phyloP scores from a whole-genome alignment of 1,284 basidiomycete genomes.

The Sphaerobolus stellatus region DNA sequence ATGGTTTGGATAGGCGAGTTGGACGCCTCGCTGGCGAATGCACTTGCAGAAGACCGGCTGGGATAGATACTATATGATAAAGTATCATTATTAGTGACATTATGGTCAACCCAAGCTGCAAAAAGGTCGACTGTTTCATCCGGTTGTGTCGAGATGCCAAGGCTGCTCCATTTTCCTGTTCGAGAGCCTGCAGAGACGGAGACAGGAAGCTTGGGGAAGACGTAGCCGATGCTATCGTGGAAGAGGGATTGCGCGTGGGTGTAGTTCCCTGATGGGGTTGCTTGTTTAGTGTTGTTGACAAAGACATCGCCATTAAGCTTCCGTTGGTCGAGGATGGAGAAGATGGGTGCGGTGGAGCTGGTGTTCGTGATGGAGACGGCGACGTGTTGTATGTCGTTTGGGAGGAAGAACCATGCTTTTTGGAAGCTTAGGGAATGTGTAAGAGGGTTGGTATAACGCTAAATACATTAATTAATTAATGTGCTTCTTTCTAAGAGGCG shows the following conservation, averaged over 20 bases:
- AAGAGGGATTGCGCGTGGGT: constrained; percentile 19
- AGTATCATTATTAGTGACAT: constrained; percentile 28
- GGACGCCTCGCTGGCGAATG: constrained; percentile 30
- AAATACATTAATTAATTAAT: neutral
- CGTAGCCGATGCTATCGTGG: constrained; percentile 27
- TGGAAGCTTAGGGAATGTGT: constrained; percentile 58
- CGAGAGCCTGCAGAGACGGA: constrained; percentile 47
- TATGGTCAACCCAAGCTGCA: constrained; percentile 57
- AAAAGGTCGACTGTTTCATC: constrained; percentile 57
- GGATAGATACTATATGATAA: constrained; percentile 58
- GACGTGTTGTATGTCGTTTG: constrained; percentile 59
- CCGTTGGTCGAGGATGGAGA: constrained; percentile 66
- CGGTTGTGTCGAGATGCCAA: constrained; percentile 59
- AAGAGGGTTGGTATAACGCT: constrained; percentile 56
- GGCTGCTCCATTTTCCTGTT: constrained; percentile 60
- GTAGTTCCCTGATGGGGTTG: constrained; percentile 5
- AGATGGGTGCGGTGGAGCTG: constrained; percentile 45
- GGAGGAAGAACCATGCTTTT: constrained; percentile 73
- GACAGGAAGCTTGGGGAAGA: constrained; percentile 33
- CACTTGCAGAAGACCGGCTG: constrained; percentile 33
- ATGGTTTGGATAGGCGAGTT: constrained; percentile 36
- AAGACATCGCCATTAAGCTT: constrained; percentile 36
- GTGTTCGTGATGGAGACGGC: constrained; percentile 54
- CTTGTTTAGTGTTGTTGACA: neutral
- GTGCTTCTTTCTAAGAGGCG: constrained; percentile 14